Conservation (phyloP, 495 filamentous ascomycete genomes). For the Annulohypoxylon nitens region DNA sequence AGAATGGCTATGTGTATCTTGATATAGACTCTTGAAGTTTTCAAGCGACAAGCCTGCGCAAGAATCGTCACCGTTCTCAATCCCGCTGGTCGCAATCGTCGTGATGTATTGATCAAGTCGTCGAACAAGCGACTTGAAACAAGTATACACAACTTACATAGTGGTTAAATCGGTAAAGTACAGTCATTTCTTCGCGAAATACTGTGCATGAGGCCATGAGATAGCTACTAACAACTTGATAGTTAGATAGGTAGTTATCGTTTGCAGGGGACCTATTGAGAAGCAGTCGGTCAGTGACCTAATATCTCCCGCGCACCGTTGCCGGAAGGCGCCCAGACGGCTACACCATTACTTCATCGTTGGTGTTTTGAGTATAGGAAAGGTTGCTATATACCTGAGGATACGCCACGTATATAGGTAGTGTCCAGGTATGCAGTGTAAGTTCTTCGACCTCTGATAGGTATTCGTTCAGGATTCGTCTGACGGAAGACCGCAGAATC, state of each 20-base stretch:
- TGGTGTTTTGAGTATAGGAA: slow-evolving; percentile 35
- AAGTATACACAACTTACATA: neutral
- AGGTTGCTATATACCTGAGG: slow-evolving; percentile 38
- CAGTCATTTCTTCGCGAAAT: neutral
- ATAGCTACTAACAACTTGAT: slow-evolving; percentile 26
- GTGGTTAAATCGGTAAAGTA: slow-evolving; percentile 6
- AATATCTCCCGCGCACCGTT: slow-evolving; percentile 17
- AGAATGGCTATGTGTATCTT: neutral
- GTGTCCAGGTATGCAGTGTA: slow-evolving; percentile 29
- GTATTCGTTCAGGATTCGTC: slow-evolving; percentile 31
- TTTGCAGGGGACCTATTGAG: neutral
- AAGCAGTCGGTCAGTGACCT: neutral
- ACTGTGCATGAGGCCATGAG: neutral
- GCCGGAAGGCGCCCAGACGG: slow-evolving; percentile 38
- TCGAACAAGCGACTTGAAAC: neutral
- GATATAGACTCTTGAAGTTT: neutral
- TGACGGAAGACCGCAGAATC: slow-evolving; percentile 47
- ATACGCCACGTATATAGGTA: slow-evolving; percentile 38
- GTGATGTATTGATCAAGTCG: neutral
- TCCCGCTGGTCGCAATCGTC: neutral
- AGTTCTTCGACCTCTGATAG: slow-evolving; percentile 34
- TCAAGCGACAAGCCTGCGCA: neutral
- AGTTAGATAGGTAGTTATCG: slow-evolving; percentile 1
- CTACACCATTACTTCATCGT: slow-evolving; percentile 32
- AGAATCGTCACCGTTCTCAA: neutral